Evolutionary conservation across 2,329 filamentous ascomycete species (phyloP).

Genomic region (Penicillium sp.): DNA sequence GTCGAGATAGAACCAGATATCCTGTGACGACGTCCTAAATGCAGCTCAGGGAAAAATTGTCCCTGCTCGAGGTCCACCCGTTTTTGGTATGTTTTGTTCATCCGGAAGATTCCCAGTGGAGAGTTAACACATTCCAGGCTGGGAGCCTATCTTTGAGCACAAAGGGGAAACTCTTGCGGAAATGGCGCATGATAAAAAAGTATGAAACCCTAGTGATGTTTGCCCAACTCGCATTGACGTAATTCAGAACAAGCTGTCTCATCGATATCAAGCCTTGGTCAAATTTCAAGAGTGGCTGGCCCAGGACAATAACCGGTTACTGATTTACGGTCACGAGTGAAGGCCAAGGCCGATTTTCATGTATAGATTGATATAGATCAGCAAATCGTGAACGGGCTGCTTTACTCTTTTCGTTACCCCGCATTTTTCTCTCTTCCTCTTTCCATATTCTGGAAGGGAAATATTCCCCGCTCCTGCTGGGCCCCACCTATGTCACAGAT

Average conservation of each 20-base stretch:
- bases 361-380: background rate
- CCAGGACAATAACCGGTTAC: background rate
- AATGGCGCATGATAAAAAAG: constrained; percentile 71
- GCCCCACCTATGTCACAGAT: background rate
- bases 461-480: constrained; percentile 17
- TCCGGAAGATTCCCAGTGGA: background rate
- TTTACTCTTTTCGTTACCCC: background rate
- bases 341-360: background rate
- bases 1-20: constrained; percentile 33
- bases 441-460: constrained; percentile 13
- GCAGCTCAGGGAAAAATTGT: constrained; percentile 68
- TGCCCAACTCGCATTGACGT: background rate
- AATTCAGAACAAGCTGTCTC: constrained; percentile 17
- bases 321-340: background rate
- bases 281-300: constrained; percentile 17
- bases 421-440: background rate
- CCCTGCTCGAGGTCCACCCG: constrained; percentile 68
- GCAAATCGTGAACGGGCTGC: background rate
- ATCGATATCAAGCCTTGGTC: constrained; percentile 15
- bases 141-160: constrained; percentile 89
- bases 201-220: background rate
- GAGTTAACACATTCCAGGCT: constrained; percentile 55
- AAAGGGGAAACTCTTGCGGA: constrained; percentile 83
- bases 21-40: constrained; percentile 53
- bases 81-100: constrained; percentile 63